Conservation (phyloP, 2,329 filamentous ascomycete species). For the Talaromyces sp. region DNA sequence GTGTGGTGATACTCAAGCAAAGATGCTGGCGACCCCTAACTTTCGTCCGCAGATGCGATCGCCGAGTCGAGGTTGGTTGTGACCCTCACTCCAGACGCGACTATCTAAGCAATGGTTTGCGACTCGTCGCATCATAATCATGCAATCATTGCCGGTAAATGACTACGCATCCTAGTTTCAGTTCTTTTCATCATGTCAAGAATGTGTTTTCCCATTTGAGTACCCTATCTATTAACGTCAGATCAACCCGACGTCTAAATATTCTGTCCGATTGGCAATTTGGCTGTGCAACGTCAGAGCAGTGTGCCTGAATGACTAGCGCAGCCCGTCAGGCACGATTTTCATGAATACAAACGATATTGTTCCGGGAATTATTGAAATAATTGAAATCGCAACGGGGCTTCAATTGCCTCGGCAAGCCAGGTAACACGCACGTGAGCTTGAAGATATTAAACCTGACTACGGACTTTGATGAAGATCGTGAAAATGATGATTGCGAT, state of each 20-base stretch:
- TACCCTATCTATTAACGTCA: background rate
- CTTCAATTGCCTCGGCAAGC: background rate
- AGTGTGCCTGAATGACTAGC: background rate
- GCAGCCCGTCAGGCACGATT: background rate
- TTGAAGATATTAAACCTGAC: background rate
- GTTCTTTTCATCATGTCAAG: background rate
- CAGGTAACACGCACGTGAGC: background rate
- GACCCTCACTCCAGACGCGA: background rate
- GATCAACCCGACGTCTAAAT: background rate
- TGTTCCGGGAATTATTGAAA: background rate
- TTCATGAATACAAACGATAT: background rate
- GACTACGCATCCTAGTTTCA: background rate
- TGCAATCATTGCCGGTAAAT: background rate
- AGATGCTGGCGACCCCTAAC: background rate
- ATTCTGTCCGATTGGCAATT: background rate
- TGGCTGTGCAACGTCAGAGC: background rate
- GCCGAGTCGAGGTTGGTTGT: background rate
- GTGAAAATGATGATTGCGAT: constrained; percentile 1
- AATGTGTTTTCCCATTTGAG: background rate
- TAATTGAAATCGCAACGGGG: background rate
- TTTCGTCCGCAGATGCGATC: background rate
- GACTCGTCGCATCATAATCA: background rate
- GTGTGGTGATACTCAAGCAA: background rate
- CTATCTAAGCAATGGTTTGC: background rate
- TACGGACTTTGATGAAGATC: background rate